phyloP scores from a whole-genome alignment of 495 filamentous ascomycete species.

The Trichoderma parareesei region DNA sequence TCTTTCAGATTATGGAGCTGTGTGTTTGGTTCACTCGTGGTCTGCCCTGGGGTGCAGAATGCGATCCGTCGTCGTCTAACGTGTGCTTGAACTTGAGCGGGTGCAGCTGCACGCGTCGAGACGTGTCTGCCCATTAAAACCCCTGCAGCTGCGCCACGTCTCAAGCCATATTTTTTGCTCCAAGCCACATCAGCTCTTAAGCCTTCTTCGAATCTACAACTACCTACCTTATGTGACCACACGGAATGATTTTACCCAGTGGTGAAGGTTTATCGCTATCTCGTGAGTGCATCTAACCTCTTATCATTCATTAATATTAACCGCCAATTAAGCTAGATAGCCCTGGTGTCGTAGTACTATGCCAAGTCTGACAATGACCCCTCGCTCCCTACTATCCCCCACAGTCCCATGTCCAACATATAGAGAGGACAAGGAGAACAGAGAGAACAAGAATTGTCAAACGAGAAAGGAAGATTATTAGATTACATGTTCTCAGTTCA shows the following conservation, averaged over 20 bases:
- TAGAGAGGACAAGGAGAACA: background rate
- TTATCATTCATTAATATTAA: too few relatives aligned
- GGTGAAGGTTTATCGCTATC: too few relatives aligned
- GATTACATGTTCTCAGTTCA: background rate
- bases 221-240: too few relatives aligned
- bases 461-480: background rate
- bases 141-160: background rate
- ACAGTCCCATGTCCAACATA: background rate
- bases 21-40: background rate
- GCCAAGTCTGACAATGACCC: background rate
- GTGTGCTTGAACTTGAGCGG: too few relatives aligned
- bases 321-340: background rate
- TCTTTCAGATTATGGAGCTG: background rate
- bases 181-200: too few relatives aligned
- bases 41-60: background rate
- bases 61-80: background rate
- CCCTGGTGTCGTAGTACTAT: background rate
- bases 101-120: background rate
- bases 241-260: too few relatives aligned
- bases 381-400: background rate
- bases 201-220: too few relatives aligned
- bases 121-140: slow-evolving; percentile 10
- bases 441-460: background rate
- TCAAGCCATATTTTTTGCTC: background rate
- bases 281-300: too few relatives aligned